Base-by-base conservation (phyloP, 441 rosid species). In the Pelargonium citronellum region DNA sequence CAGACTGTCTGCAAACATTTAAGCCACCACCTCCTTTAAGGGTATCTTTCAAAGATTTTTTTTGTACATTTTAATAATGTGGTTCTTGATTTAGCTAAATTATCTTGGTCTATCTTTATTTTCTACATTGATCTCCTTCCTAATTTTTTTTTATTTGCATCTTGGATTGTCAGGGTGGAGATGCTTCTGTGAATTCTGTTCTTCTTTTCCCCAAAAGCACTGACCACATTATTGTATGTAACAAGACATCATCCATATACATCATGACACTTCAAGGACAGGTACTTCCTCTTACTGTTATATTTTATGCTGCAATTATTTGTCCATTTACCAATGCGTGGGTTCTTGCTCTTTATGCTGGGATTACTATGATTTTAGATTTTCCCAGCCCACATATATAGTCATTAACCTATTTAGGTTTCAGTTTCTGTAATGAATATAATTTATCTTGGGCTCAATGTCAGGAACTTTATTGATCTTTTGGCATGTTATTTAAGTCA, bases 181-280 rank as follows among this genome's bases (percentile, higher is more conserved):
- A 95, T 76, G 99, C 97, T 65, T 88, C 99, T 19, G 99, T 91
- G 75, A 95, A 95, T 80, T 92, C 99, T 68, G 86, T 95, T 79
- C 96, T 89, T 84, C 83, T 95, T 78, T 91, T 83, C 81, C 95
- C 99, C 0, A 91, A 92, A 82, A 95, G 85, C 78, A 78, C 94
- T 7, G 94, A 95, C 78, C 99, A 89, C 77, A 86, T 95, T 55
- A 80, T 88, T 74, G 98, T 95, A 63, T 95, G 98, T 80, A 95
- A 91, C 78, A 95, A 86, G 86, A 91, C 98, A 63, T 95, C 98
- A 37, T 87, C 95, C 16, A 72, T 92, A 79, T 92, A 88, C 77
- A 80, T 92, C 67, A 95, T 95, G 99, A 95, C 99, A 11, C 97
- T 91, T 77, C 98, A 91, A 80, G 99, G 98, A 75, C 99, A 92